A percentile compares a stretch with the other conserved stretches of the same genome.
phyloP scores from a whole-genome alignment of 805 yeast species.

The Wickerhamiella qilinensis region DNA sequence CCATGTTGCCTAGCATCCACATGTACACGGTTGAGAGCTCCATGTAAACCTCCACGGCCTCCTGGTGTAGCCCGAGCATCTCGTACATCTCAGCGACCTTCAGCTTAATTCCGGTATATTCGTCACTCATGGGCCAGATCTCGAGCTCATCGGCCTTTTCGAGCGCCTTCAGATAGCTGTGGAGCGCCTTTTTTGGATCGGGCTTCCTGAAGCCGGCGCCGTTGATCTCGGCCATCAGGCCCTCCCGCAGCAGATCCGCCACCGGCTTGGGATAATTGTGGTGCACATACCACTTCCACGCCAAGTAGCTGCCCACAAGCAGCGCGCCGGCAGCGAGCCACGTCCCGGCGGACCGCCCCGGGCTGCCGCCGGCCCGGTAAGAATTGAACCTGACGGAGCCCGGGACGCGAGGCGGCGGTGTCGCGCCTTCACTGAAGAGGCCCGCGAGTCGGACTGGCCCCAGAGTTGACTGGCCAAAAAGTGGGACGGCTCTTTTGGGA shows the following conservation, averaged over 20 bases:
- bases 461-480: too few relatives aligned
- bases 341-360: too few relatives aligned
- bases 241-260: constrained; percentile 56
- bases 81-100: constrained; percentile 82
- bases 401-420: too few relatives aligned
- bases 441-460: too few relatives aligned
- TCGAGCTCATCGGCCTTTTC: constrained; percentile 39
- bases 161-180: constrained; percentile 59
- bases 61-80: constrained; percentile 39
- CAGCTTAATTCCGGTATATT: constrained; percentile 80
- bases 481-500: too few relatives aligned
- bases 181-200: constrained; percentile 53
- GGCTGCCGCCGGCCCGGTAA: too few relatives aligned
- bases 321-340: constrained; percentile 1
- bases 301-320: constrained; percentile 8
- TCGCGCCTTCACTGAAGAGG: too few relatives aligned
- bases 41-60: constrained; percentile 51
- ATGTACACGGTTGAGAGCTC: constrained; percentile 44
- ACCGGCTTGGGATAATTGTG: constrained; percentile 39
- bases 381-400: too few relatives aligned
- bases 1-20: constrained; percentile 29
- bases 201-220: constrained; percentile 31
- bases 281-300: constrained; percentile 16
- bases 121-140: constrained; percentile 48
- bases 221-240: constrained; percentile 69